Percentiles rank a stretch among this genome's conserved stretches.
These are phyloP conservation scores for Leccinum pseudoinsigne DNA, from an alignment of 1,284 basidiomycete species.

Conservation along the genomic window DNA sequence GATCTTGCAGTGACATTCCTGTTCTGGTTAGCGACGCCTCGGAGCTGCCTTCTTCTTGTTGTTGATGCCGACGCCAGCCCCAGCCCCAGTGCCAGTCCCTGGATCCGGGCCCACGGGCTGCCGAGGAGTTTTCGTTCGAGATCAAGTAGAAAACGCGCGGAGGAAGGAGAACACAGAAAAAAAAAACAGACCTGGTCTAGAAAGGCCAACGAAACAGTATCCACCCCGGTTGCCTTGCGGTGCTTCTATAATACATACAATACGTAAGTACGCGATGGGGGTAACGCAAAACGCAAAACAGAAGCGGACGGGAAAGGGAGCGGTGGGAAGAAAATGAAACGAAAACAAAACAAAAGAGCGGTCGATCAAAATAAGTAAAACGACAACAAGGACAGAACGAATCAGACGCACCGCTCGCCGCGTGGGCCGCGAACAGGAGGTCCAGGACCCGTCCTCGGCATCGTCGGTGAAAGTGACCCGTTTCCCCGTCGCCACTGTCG, in stretches of 20 bases:
- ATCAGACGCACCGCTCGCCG: slow-evolving; percentile 29
- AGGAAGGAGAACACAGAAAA: not conserved
- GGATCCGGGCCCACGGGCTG: slow-evolving; percentile 9
- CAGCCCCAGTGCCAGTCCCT: not conserved
- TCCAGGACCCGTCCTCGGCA: slow-evolving; percentile 18
- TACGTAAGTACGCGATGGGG: not conserved
- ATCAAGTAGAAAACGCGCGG: slow-evolving; percentile 3
- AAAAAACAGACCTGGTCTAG: slow-evolving; percentile 27
- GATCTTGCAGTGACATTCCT: not conserved
- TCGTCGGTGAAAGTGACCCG: slow-evolving; percentile 27
- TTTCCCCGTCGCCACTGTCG: slow-evolving; percentile 25
- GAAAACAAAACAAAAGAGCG: not conserved
- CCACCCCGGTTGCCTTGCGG: slow-evolving; percentile 17
- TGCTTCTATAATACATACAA: slow-evolving; percentile 23
- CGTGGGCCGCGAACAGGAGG: slow-evolving; percentile 19
- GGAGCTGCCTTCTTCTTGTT: slow-evolving; percentile 23
- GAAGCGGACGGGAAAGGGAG: not conserved
- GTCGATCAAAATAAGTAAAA: slow-evolving; percentile 5
- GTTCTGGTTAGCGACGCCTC: slow-evolving; percentile 25
- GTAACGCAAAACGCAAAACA: not conserved
- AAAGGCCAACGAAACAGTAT: slow-evolving; percentile 5
- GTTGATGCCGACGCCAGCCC: not conserved
- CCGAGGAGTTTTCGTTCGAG: slow-evolving; percentile 1
- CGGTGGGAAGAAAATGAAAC: not conserved
- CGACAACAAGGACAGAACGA: not conserved